phyloP scores from a whole-genome alignment of 495 filamentous ascomycete species.

The Daldinia bambusicola region DNA sequence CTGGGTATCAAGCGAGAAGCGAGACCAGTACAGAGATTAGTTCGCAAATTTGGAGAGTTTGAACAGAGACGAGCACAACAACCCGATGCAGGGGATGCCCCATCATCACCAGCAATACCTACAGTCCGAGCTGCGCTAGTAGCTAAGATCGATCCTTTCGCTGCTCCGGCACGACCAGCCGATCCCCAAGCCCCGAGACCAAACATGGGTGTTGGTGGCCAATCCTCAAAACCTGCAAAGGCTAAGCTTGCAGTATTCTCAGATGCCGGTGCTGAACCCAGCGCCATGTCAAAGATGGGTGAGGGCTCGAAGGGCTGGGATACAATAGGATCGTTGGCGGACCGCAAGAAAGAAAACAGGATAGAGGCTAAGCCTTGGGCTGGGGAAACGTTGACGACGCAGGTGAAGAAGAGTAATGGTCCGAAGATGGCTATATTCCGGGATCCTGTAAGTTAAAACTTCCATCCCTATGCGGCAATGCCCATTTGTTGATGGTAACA shows the following conservation, averaged over 20 bases:
- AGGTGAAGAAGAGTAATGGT: slow-evolving; percentile 76
- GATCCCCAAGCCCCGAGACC: slow-evolving; percentile 76
- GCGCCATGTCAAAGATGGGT: slow-evolving; percentile 60
- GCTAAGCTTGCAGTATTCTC: slow-evolving; percentile 95
- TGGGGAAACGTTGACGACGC: slow-evolving; percentile 88
- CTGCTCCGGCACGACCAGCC: slow-evolving; percentile 53
- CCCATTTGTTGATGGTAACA: slow-evolving; percentile 89
- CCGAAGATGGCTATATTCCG: slow-evolving; percentile 93
- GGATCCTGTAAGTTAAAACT: slow-evolving; percentile 82
- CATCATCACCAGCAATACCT: slow-evolving; percentile 86
- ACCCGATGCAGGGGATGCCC: slow-evolving; percentile 68
- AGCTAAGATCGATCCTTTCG: slow-evolving; percentile 86
- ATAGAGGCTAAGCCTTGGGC: slow-evolving; percentile 90
- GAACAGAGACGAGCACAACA: slow-evolving; percentile 75
- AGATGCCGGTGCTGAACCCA: slow-evolving; percentile 68
- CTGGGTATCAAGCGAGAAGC: slow-evolving; percentile 90
- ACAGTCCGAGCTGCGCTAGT: slow-evolving; percentile 84
- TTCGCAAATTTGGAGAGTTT: slow-evolving; percentile 91
- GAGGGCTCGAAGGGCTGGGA: slow-evolving; percentile 82
- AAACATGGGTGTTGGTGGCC: slow-evolving; percentile 57
- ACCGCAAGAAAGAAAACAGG: slow-evolving; percentile 93
- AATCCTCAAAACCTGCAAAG: slow-evolving; percentile 68
- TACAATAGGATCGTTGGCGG: slow-evolving; percentile 82
- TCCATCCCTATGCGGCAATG: slow-evolving; percentile 50
- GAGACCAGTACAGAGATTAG: slow-evolving; percentile 78